phyloP scores from a whole-genome alignment of 768 basidiomycete genomes.

The Rhodosporidiobolus sp. region DNA sequence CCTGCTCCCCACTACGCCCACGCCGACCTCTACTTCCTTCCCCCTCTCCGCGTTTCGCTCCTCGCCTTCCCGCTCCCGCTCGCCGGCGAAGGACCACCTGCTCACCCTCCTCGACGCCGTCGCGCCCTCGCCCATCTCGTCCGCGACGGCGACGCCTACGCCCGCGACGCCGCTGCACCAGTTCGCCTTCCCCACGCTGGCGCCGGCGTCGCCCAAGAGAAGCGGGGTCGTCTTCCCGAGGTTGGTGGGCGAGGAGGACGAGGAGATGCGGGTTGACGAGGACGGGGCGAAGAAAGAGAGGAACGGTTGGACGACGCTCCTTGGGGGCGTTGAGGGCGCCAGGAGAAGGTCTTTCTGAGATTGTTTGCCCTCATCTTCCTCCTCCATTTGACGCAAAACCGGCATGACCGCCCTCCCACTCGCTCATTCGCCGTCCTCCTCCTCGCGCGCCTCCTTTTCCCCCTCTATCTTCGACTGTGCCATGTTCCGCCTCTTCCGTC shows the following conservation, averaged over 20 bases:
- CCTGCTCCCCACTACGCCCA: not conserved
- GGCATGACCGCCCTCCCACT: too few species aligned
- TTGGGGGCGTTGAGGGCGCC: not conserved
- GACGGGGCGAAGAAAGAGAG: not conserved
- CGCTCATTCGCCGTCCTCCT: too few species aligned
- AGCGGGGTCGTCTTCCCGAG: too few species aligned
- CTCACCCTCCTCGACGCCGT: too few species aligned
- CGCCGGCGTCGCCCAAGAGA: not conserved
- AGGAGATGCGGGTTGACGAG: not conserved
- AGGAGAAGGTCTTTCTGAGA: not conserved
- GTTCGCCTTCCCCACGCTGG: not conserved
- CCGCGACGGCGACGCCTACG: not conserved
- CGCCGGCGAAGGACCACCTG: too few species aligned
- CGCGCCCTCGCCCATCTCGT: not conserved
- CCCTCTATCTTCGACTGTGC: too few species aligned
- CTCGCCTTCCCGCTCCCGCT: too few species aligned
- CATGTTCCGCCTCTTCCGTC: too few species aligned
- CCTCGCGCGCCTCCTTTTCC: too few species aligned
- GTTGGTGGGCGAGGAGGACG: not conserved
- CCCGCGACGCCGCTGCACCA: not conserved
- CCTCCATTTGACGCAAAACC: too few species aligned
- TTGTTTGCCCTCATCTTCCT: too few species aligned
- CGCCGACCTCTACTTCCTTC: not conserved
- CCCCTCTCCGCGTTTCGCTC: too few species aligned
- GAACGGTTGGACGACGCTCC: not conserved